A percentile compares a stretch with the other conserved stretches of the same genome.
Evolutionary conservation across 2,329 filamentous ascomycete species (phyloP).

Genomic region (Cadophora malorum): DNA sequence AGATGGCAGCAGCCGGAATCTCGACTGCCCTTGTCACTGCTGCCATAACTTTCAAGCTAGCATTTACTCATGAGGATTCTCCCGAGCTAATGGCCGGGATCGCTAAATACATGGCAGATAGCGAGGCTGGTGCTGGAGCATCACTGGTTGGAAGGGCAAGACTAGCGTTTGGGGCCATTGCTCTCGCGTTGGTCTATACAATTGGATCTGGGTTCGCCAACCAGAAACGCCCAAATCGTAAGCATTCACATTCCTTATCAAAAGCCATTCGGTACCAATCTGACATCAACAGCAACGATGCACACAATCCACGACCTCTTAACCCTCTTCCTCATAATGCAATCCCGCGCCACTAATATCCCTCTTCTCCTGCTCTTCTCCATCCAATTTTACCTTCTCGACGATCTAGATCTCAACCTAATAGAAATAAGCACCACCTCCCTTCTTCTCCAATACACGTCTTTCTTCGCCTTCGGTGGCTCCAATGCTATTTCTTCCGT

Average conservation of each 20-base stretch:
- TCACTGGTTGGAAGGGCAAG: constrained; percentile 47
- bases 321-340: constrained; percentile 82
- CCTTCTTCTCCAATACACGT: constrained; percentile 78
- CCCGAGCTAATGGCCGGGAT: constrained; percentile 73
- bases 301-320: constrained; percentile 71
- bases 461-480: constrained; percentile 90
- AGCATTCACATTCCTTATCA: constrained; percentile 12
- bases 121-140: constrained; percentile 33
- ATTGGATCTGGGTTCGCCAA: constrained; percentile 52
- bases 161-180: constrained; percentile 55
- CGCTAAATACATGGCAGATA: constrained; percentile 43
- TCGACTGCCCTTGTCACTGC: constrained; percentile 54
- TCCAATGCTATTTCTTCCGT: constrained; percentile 96
- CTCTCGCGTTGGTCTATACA: constrained; percentile 45
- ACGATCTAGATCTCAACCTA: constrained; percentile 54
- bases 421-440: constrained; percentile 71
- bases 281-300: constrained; percentile 35
- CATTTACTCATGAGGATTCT: constrained; percentile 85
- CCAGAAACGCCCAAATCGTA: constrained; percentile 36
- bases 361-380: constrained; percentile 83
- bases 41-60: constrained; percentile 85
- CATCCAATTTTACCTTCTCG: constrained; percentile 61
- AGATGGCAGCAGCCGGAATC: constrained; percentile 41
- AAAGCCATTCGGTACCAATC: constrained; percentile 20
- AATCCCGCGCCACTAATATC: constrained; percentile 84